phyloP scores from a whole-genome alignment of 768 basidiomycete genomes.

The Gautieria morchelliformis region DNA sequence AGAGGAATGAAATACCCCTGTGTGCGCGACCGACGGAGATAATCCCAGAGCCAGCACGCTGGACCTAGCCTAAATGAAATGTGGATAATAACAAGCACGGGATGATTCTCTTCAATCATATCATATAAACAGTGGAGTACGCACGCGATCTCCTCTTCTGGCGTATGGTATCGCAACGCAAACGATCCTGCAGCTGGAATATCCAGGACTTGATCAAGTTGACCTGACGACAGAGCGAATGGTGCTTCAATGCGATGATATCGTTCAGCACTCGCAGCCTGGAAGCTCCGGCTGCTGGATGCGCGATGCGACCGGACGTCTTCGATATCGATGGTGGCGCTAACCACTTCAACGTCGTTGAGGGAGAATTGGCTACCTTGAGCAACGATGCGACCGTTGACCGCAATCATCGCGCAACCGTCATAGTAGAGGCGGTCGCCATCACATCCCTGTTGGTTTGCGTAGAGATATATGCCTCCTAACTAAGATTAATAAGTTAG shows the following conservation, averaged over 20 bases:
- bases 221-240: conserved; percentile 69
- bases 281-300: conserved; percentile 77
- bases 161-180: conserved; percentile 65
- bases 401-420: conserved; percentile 91
- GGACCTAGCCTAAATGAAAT: conserved; percentile 65
- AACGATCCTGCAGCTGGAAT: conserved; percentile 39
- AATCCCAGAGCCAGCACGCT: conserved; percentile 99
- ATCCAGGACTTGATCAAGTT: conserved; percentile 43
- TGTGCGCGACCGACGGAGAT: conserved; percentile 84
- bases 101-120: not conserved
- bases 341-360: conserved; percentile 91
- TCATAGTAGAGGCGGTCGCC: conserved; percentile 98
- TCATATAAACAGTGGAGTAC: conserved; percentile 22
- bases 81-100: conserved; percentile 2
- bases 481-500: conserved; percentile 40
- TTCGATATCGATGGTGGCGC: conserved; percentile 94
- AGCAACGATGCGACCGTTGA: conserved; percentile 86
- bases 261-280: conserved; percentile 64
- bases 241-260: conserved; percentile 81
- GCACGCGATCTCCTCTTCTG: conserved; percentile 97
- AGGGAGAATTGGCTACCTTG: conserved; percentile 97
- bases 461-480: conserved; percentile 94
- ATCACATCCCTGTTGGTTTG: conserved; percentile 98
- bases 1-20: conserved; percentile 95
- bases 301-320: conserved; percentile 88